phyloP scores from a whole-genome alignment of 345 rosid genomes.

The Gossypium arboreum region DNA sequence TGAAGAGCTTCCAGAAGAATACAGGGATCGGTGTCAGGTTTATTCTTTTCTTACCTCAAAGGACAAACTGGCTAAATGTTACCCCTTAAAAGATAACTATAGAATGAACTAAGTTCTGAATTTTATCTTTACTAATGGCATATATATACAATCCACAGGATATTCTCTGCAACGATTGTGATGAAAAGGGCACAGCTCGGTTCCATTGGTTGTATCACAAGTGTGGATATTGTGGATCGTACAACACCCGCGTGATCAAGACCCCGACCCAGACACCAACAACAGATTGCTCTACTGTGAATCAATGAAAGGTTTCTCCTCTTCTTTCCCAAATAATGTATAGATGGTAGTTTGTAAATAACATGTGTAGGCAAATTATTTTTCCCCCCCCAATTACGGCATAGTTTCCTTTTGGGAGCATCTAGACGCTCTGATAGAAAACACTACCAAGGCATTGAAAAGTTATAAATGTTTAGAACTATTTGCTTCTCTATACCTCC shows the following conservation, averaged over 20 bases:
- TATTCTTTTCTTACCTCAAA: conserved; percentile 1
- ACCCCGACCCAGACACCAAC: conserved; percentile 26
- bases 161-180: conserved; percentile 76
- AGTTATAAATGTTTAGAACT: not conserved
- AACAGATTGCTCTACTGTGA: conserved; percentile 33
- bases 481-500: not conserved
- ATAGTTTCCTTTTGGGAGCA: conserved; percentile 39
- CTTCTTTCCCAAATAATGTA: not conserved
- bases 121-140: not conserved
- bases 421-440: not conserved
- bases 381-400: conserved; percentile 26
- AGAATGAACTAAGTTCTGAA: not conserved
- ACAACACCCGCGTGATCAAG: conserved; percentile 78
- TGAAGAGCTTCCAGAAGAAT: conserved; percentile 92
- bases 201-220: conserved; percentile 94
- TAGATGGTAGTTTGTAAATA: conserved; percentile 21
- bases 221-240: conserved; percentile 68
- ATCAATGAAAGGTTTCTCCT: conserved; percentile 15
- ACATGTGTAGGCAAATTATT: conserved; percentile 14
- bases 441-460: not conserved
- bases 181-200: conserved; percentile 51
- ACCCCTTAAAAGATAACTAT: not conserved
- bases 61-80: not conserved
- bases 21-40: conserved; percentile 74
- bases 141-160: conserved; percentile 37